Evolutionary conservation across 331 rosid species (phyloP).

Genomic region (Malus hybrid): DNA sequence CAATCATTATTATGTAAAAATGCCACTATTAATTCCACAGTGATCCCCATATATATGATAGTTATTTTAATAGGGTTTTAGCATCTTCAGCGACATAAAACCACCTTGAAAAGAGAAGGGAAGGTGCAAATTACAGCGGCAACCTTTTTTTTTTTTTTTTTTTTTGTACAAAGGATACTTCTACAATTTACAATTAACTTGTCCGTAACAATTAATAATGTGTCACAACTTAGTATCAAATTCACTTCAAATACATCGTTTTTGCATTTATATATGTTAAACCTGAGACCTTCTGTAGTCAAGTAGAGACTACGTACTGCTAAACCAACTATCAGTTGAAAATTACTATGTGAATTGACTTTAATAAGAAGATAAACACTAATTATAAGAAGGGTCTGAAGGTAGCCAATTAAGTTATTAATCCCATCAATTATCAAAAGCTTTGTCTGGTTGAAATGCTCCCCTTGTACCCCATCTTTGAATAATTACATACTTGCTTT

Average conservation of each 20-base stretch:
- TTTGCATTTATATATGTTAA: background rate
- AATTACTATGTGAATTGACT: background rate
- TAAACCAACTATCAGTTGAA: background rate
- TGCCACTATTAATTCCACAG: constrained; percentile 6
- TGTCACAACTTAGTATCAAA: background rate
- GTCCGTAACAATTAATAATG: too few relatives aligned
- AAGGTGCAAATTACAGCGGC: background rate
- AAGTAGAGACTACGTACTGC: too few relatives aligned
- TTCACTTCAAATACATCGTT: too few relatives aligned
- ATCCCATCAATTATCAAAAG: constrained; percentile 55
- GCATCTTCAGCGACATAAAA: background rate
- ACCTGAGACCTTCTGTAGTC: background rate
- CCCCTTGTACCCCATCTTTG: constrained; percentile 51
- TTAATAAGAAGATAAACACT: constrained; percentile 29
- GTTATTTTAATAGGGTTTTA: constrained; percentile 11
- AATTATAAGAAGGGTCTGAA: constrained; percentile 21
- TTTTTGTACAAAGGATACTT: too few relatives aligned
- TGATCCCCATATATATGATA: background rate
- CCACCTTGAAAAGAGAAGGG: constrained; percentile 2
- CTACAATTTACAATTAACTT: too few relatives aligned
- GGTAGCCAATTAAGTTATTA: constrained; percentile 17
- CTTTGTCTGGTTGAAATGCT: constrained; percentile 66
- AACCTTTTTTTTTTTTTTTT: too few relatives aligned
- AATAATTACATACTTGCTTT: constrained; percentile 74
- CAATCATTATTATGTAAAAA: constrained; percentile 25